Conservation (phyloP, 1,284 basidiomycete genomes). For the Dichomitus squalens region DNA sequence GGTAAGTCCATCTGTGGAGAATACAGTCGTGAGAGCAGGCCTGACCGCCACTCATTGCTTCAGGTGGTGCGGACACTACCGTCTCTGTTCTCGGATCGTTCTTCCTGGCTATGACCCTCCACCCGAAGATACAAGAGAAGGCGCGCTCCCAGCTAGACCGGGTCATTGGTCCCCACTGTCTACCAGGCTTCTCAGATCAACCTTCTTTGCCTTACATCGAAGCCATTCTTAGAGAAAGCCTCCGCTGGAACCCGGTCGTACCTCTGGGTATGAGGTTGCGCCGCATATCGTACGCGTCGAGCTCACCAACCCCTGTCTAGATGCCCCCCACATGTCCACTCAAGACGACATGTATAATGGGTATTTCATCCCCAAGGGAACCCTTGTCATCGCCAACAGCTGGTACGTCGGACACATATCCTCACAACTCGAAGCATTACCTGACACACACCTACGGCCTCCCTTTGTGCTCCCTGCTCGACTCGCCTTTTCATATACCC, state of each 20-base stretch:
- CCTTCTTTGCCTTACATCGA: constrained; percentile 35
- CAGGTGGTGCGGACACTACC: constrained; percentile 28
- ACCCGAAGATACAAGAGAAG: constrained; percentile 34
- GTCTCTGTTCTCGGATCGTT: constrained; percentile 25
- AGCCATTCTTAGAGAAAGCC: constrained; percentile 36
- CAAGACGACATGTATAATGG: constrained; percentile 29
- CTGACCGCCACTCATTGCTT: no score
- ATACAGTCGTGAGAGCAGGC: no score
- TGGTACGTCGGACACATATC: constrained; percentile 15
- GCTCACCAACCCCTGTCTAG: constrained; percentile 2
- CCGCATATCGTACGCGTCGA: neutral
- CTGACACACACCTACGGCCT: neutral
- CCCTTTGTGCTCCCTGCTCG: neutral
- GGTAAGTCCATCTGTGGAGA: constrained; percentile 3
- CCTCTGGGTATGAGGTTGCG: constrained; percentile 17
- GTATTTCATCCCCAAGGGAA: constrained; percentile 27
- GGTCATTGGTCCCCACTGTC: constrained; percentile 32
- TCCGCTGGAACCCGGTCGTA: constrained; percentile 38
- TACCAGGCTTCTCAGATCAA: constrained; percentile 38
- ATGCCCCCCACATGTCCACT: constrained; percentile 22
- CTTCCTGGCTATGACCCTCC: constrained; percentile 33
- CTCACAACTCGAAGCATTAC: no score
- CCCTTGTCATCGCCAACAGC: constrained; percentile 25
- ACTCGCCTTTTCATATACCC: no score
- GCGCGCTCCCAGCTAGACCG: constrained; percentile 37